phyloP scores from a whole-genome alignment of 116 monocot species.

The Phalaenopsis hybrid region DNA sequence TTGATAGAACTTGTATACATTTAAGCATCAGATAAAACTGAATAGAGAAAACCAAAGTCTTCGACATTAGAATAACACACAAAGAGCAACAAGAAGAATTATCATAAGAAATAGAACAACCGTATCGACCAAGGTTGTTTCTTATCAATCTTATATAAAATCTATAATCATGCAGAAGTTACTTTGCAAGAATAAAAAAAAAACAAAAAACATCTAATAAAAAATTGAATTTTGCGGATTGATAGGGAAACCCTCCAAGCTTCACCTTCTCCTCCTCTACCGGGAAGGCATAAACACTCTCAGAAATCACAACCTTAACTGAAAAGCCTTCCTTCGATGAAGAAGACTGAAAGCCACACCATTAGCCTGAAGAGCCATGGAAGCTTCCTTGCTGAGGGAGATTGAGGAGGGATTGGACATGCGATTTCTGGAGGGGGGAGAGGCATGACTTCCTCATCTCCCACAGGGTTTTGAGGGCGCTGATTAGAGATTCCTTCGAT shows the following conservation, averaged over 20 bases:
- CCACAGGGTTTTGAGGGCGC: no score
- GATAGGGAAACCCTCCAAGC: constrained; percentile 37
- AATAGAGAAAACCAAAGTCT: no score
- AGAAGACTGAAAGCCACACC: constrained; percentile 22
- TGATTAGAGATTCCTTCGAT: no score
- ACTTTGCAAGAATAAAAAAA: background rate
- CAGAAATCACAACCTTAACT: constrained; percentile 29
- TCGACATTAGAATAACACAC: no score
- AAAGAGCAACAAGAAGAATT: no score
- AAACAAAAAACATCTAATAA: background rate
- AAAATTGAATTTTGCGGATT: background rate
- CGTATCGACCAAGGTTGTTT: background rate
- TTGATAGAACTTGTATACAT: background rate
- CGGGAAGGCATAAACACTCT: constrained; percentile 9
- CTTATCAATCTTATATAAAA: background rate
- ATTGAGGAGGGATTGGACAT: background rate
- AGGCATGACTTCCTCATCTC: no score
- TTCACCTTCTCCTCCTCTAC: constrained; percentile 58
- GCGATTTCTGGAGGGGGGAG: no score
- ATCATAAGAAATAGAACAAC: background rate
- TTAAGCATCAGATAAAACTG: no score
- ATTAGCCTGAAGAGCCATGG: constrained; percentile 43
- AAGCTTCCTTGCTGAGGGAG: background rate
- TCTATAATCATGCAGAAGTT: background rate
- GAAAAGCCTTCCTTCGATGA: constrained; percentile 14